Percentiles rank a stretch among this genome's conserved stretches.
These are phyloP conservation scores for Solanum virginianum DNA, from an alignment of 257 asterid genomes.

Conservation along the genomic window DNA sequence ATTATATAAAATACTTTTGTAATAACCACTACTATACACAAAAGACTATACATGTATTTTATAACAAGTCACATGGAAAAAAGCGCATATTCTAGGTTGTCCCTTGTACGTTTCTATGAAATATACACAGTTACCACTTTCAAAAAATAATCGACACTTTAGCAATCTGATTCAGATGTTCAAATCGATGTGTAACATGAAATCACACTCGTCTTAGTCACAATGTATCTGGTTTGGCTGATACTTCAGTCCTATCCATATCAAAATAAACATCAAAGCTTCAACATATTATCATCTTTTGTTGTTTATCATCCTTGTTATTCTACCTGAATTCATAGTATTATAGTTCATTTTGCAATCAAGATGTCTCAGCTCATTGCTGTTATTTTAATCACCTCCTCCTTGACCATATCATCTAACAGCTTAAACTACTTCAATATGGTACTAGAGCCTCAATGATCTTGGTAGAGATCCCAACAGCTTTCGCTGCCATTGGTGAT, in stretches of 20 bases:
- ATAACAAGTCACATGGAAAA: not conserved
- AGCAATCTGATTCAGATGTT: not conserved
- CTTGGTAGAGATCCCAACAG: not conserved
- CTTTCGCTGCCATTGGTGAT: not conserved
- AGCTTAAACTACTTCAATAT: not conserved
- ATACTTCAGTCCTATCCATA: not conserved
- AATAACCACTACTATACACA: not conserved
- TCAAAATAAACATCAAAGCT: not conserved
- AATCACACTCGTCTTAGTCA: not conserved
- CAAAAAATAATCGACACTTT: not conserved
- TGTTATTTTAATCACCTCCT: not conserved
- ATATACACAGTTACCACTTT: not conserved
- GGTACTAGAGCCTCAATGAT: not conserved
- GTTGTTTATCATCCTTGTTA: not conserved
- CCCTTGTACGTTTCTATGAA: not conserved
- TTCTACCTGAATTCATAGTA: not conserved
- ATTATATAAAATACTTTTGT: not conserved
- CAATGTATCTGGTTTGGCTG: not conserved
- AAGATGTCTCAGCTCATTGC: not conserved
- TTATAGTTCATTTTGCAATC: not conserved
- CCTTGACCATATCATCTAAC: not conserved
- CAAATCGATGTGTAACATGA: too few species aligned
- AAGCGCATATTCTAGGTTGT: not conserved
- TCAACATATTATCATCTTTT: not conserved
- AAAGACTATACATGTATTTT: not conserved